Evolutionary conservation across 805 yeast species (phyloP), one percentile per base, ranked within the genome.

Genomic region (Kodamaea lidongshanica): DNA sequence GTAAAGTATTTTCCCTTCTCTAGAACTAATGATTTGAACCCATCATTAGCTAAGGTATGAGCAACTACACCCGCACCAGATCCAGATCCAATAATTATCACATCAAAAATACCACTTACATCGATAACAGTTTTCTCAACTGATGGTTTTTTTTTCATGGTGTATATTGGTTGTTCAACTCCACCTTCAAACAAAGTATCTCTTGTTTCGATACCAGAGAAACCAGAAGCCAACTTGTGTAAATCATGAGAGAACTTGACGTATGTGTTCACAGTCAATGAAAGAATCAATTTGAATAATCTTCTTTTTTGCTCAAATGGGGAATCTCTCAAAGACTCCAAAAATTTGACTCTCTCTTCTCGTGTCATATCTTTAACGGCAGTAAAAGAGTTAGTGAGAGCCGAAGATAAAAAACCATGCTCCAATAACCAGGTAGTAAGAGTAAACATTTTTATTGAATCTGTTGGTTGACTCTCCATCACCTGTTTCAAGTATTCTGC

Each of bases 51-150:
- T 21, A 72, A 56, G 1, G 67, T 56, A 27, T 61, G 61, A 5
- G 75, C 77, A 0, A 58, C 67, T 0, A 71, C 77, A 6, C 75
- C 74, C 2, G 74, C 72, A 5, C 74, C 71, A 7, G 69, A 47
- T 1, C 79, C 79, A 4, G 74, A 65, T 4, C 79, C 78, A 22
- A 71, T 55, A 19, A 72, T 57, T 8, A 67, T 47, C 3, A 54
- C 72, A 36, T 70, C 75, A 15, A 61, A 40, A 11, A 55, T 46
- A 6, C 26, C 26, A 6, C 65, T 62, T 25, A 61, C 28, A 32
- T 53, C 46, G 19, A 62, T 47, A 37, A 56, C 65, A 5, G 37
- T 28, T n/a, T 45, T 45, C 7, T 55, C 48, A n/a, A 40, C 26
- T 2, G 19, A 34, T 5, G 65, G 66, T 18, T 56, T 48, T 1